Evolutionary conservation across 805 yeast species (phyloP), one percentile per base, ranked within the genome.

Genomic region (Clavispora vitiphila): DNA sequence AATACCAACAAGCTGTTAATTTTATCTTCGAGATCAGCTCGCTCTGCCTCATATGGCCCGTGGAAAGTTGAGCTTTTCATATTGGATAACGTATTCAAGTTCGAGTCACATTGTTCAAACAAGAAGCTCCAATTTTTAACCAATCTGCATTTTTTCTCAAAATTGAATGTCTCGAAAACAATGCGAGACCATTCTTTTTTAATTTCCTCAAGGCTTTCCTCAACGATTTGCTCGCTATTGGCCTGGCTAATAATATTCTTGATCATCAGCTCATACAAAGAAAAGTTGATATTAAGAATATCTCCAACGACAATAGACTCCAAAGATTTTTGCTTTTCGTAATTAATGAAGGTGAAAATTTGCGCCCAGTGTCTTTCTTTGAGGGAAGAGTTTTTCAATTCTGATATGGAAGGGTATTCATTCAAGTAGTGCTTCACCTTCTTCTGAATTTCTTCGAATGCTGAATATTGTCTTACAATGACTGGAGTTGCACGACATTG

Each of bases 51-150:
- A 55, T 88, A 86, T 1, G 69, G 67, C 9, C 62, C 61, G 58
- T 67, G 85, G 48, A 74, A 78, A 0, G 80, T 71, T 0, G 96
- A 88, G 46, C 76, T 72, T 40, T 74, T 79, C 87, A 89, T 87
- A 1, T 91, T 78, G 0, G 69, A 53, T 36, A 91, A 65, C 0
- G 83, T 70, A 34, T 75, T 77, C 37, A 87, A 53, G 55, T 87
- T 84, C 18, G 78, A 81, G 1, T 71, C 69, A 32, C 82, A 74
- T 11, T 71, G 71, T 26, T 77, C 80, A 44, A 85, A 76, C 4
- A 89, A 48, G 0, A 45, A 50, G 38, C 79, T 82, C 86, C 96
- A 87, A 38, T 82, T 80, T 36, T 71, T 77, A 4, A 90, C 76
- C 25, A 88, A 64, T 3, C 76, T 60, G 43, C 76, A 67, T 22